These are phyloP conservation scores for Raphanus raphanistrum DNA, from an alignment of 345 rosid genomes.

Conservation along the genomic window DNA sequence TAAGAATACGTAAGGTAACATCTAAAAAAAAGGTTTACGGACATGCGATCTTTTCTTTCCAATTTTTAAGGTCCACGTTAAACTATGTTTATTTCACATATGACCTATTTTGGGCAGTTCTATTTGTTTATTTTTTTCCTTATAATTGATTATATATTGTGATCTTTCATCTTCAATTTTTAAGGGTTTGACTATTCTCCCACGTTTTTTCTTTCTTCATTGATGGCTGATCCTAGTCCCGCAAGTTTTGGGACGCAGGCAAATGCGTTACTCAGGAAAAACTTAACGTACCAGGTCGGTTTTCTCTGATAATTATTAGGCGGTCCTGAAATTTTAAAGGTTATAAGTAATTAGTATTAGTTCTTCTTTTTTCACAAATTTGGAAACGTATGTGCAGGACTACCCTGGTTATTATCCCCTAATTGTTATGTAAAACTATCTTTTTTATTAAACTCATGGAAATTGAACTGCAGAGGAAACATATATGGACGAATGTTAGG, in stretches of 20 bases:
- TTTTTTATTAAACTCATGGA: background rate
- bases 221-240: slow-evolving; percentile 55
- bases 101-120: background rate
- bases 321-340: too few relatives aligned
- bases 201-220: slow-evolving; percentile 16
- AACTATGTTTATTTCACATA: background rate
- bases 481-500: slow-evolving; percentile 59
- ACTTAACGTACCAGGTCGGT: slow-evolving; percentile 74
- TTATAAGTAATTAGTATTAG: too few relatives aligned
- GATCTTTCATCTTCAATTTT: background rate
- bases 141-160: background rate
- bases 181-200: background rate
- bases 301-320: background rate
- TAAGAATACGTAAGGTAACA: background rate
- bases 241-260: slow-evolving; percentile 71
- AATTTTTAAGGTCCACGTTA: background rate
- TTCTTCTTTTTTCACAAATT: too few relatives aligned
- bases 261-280: slow-evolving; percentile 79
- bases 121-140: background rate
- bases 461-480: slow-evolving; percentile 62
- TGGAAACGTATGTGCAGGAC: too few relatives aligned
- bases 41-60: background rate
- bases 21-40: background rate
- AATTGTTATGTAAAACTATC: too few relatives aligned
- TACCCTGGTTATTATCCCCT: too few relatives aligned